These are phyloP conservation scores for Talaromyces liani DNA, from an alignment of 495 filamentous ascomycete species.

Conservation along the genomic window DNA sequence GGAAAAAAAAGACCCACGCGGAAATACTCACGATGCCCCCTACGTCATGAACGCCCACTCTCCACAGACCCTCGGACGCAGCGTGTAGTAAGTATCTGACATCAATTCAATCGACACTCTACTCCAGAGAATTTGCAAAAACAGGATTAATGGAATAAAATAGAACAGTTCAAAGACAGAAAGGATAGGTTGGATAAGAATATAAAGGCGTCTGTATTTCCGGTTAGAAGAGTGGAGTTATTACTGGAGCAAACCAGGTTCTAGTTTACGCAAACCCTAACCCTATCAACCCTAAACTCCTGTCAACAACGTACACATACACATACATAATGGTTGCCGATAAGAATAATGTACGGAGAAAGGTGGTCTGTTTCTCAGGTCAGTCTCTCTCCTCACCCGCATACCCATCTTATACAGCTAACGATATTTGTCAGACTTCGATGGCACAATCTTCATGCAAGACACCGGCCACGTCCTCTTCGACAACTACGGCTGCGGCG, in stretches of 20 bases:
- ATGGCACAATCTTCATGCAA: slow-evolving; percentile 75
- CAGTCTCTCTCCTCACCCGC: not conserved
- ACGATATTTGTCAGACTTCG: slow-evolving; percentile 43
- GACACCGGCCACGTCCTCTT: slow-evolving; percentile 71
- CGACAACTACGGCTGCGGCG: slow-evolving; percentile 59
- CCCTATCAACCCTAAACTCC: not conserved
- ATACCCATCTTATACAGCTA: not conserved
- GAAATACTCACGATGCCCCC: not conserved
- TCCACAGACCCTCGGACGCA: not conserved
- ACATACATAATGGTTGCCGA: not conserved
- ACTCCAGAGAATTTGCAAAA: not conserved
- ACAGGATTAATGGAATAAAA: not conserved
- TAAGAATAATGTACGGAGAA: not conserved
- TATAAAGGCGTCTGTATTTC: not conserved
- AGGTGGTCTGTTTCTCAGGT: slow-evolving; percentile 3
- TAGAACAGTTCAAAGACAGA: not conserved
- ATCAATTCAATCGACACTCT: not conserved
- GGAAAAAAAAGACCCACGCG: not conserved
- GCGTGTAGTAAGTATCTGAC: not conserved
- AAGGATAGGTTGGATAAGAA: not conserved
- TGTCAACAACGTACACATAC: not conserved
- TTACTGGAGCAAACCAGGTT: not conserved
- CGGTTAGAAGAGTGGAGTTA: not conserved
- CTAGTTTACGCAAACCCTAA: not conserved
- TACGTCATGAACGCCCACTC: not conserved